These are phyloP conservation scores for Fraxinus angustifolia DNA, from an alignment of 305 asterid genomes.

Conservation along the genomic window DNA sequence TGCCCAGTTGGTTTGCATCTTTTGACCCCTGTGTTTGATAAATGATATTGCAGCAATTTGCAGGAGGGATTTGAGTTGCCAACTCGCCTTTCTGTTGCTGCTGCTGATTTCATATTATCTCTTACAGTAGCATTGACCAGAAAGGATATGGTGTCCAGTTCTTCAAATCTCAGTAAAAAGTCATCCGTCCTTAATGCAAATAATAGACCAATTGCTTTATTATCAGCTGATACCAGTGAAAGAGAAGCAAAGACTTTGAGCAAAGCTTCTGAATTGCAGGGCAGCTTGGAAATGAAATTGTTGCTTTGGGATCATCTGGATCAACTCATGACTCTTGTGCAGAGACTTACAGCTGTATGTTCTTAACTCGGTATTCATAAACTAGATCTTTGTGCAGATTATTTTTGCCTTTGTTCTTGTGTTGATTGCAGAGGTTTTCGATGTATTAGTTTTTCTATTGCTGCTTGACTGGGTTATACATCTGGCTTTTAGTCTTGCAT, in stretches of 20 bases:
- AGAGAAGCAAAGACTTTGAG: constrained; percentile 33
- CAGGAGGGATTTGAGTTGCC: constrained; percentile 89
- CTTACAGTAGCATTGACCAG: constrained; percentile 68
- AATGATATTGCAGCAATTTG: constrained; percentile 50
- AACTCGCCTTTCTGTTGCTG: constrained; percentile 87
- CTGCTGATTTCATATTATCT: constrained; percentile 75
- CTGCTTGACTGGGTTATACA: not conserved
- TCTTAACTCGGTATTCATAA: constrained; percentile 18
- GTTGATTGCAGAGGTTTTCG: not conserved
- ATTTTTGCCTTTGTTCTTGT: constrained; percentile 12
- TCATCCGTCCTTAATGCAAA: constrained; percentile 32
- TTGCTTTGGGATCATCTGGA: constrained; percentile 72
- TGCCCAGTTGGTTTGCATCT: constrained; percentile 10
- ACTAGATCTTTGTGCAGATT: constrained; percentile 14
- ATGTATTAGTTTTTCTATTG: not conserved
- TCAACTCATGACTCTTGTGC: constrained; percentile 58
- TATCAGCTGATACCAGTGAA: constrained; percentile 32
- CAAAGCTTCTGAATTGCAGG: constrained; percentile 38
- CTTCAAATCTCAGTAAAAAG: constrained; percentile 43
- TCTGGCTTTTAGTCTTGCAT: not conserved
- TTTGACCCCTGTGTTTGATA: constrained; percentile 27
- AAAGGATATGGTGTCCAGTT: constrained; percentile 36
- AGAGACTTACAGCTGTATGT: constrained; percentile 73
- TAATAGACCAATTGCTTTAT: constrained; percentile 31
- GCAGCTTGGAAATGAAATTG: constrained; percentile 53